Conservation (phyloP, 768 basidiomycete genomes). For the Lactarius evosmus region DNA sequence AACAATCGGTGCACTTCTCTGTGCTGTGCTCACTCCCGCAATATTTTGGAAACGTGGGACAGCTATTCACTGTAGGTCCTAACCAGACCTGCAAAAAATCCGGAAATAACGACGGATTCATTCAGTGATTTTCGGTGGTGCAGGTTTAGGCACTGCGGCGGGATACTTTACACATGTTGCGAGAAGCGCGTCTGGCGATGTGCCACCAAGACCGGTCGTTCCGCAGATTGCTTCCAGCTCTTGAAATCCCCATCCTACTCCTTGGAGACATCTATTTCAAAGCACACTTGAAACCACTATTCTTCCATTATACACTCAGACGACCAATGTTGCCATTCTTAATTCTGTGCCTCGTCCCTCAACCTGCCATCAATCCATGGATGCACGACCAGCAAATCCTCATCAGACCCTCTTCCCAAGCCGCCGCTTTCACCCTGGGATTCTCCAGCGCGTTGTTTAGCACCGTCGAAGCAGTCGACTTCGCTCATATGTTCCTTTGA, state of each 20-base stretch:
- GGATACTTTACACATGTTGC: constrained; percentile 58
- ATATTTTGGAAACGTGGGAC: constrained; percentile 69
- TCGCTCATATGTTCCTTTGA: constrained; percentile 71
- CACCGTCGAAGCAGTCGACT: constrained; percentile 73
- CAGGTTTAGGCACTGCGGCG: constrained; percentile 59
- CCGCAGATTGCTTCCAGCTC: constrained; percentile 33
- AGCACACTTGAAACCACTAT: background rate
- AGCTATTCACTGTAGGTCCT: constrained; percentile 52
- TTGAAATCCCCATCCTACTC: constrained; percentile 3
- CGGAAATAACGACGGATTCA: constrained; percentile 5
- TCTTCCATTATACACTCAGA: constrained; percentile 9
- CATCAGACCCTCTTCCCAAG: constrained; percentile 23
- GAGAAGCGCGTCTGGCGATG: constrained; percentile 53
- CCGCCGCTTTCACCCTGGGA: constrained; percentile 19
- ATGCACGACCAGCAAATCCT: constrained; percentile 35
- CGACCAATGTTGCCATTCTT: constrained; percentile 25
- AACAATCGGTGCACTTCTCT: constrained; percentile 67
- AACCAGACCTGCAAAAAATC: background rate
- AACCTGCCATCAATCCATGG: constrained; percentile 38
- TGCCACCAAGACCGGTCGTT: constrained; percentile 40
- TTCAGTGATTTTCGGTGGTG: constrained; percentile 68
- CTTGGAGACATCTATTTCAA: constrained; percentile 1
- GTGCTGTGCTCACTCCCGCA: constrained; percentile 61
- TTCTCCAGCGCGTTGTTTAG: constrained; percentile 25
- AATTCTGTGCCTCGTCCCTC: constrained; percentile 36